Evolutionary conservation across 768 basidiomycete species (phyloP).

Genomic region (Russula dissimulans): DNA sequence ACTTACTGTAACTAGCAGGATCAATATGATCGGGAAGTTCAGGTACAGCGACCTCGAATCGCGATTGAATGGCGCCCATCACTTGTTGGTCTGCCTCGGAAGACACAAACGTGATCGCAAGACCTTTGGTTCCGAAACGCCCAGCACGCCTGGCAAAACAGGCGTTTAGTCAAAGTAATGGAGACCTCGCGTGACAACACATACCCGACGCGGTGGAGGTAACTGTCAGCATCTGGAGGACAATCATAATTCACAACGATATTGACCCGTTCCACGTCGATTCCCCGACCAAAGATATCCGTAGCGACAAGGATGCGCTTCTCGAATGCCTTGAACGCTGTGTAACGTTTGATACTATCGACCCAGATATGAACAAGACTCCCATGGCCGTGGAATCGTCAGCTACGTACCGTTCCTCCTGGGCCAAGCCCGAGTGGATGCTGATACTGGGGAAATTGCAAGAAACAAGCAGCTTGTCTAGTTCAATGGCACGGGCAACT

Average conservation of each 20-base stretch:
- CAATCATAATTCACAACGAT: constrained; percentile 99
- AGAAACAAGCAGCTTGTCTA: constrained; percentile 91
- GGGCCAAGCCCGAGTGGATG: constrained; percentile 89
- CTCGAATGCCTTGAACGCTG: constrained; percentile 98
- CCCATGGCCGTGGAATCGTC: neutral
- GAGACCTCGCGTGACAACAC: constrained; percentile 20
- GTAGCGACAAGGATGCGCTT: constrained; percentile 98
- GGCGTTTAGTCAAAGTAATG: neutral
- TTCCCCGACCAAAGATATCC: constrained; percentile 98
- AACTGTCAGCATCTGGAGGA: constrained; percentile 94
- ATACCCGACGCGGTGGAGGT: constrained; percentile 94
- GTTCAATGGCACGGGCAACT: constrained; percentile 89
- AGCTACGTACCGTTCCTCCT: constrained; percentile 83
- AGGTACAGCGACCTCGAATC: constrained; percentile 96
- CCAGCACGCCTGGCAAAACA: constrained; percentile 73
- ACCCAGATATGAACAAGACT: neutral
- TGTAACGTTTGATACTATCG: constrained; percentile 82
- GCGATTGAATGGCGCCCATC: constrained; percentile 86
- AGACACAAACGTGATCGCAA: constrained; percentile 94
- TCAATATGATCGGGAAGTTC: constrained; percentile 92
- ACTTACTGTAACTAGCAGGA: constrained; percentile 90
- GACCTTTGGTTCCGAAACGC: constrained; percentile 98
- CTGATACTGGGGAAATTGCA: constrained; percentile 98
- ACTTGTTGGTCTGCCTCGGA: constrained; percentile 90
- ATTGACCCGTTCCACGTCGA: constrained; percentile 99